Percentiles rank a stretch among this genome's conserved stretches.
Conservation (phyloP, 345 rosid species). For the Conringia planisiliqua region DNA sequence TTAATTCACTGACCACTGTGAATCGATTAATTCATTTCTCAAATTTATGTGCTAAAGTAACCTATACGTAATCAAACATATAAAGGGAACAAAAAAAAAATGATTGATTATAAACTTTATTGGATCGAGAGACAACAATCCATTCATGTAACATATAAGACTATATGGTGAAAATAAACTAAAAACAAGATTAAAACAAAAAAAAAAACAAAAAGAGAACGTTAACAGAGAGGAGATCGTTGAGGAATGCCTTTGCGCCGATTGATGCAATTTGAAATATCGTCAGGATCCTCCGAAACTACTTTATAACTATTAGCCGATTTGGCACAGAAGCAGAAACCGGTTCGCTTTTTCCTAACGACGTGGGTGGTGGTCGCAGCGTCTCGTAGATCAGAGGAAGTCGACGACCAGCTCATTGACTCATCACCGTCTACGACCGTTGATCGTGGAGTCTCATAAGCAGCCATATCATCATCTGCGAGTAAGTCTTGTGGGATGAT, state of each 20-base stretch:
- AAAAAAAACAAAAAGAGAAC: neutral
- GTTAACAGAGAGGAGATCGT: slow-evolving; percentile 82
- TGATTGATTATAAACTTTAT: slow-evolving; percentile 8
- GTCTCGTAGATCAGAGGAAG: slow-evolving; percentile 47
- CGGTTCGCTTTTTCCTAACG: slow-evolving; percentile 78
- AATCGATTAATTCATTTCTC: neutral
- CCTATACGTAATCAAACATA: neutral
- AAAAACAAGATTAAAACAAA: neutral
- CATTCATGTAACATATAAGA: slow-evolving; percentile 28
- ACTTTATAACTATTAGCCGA: slow-evolving; percentile 47
- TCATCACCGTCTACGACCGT: slow-evolving; percentile 73
- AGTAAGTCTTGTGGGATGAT: slow-evolving; percentile 71
- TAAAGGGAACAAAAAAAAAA: neutral
- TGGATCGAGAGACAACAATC: slow-evolving; percentile 8
- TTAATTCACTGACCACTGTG: neutral
- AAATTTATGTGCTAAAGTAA: neutral
- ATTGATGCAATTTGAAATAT: slow-evolving; percentile 62
- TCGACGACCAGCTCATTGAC: slow-evolving; percentile 69
- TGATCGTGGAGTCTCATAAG: slow-evolving; percentile 54
- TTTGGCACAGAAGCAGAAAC: slow-evolving; percentile 56
- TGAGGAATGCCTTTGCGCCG: slow-evolving; percentile 96
- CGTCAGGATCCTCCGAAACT: slow-evolving; percentile 40
- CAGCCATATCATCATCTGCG: slow-evolving; percentile 53
- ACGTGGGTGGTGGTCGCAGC: slow-evolving; percentile 33
- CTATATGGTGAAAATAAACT: slow-evolving; percentile 21